These are phyloP conservation scores for Henckelia pumila DNA, from an alignment of 257 asterid genomes.

Conservation along the genomic window DNA sequence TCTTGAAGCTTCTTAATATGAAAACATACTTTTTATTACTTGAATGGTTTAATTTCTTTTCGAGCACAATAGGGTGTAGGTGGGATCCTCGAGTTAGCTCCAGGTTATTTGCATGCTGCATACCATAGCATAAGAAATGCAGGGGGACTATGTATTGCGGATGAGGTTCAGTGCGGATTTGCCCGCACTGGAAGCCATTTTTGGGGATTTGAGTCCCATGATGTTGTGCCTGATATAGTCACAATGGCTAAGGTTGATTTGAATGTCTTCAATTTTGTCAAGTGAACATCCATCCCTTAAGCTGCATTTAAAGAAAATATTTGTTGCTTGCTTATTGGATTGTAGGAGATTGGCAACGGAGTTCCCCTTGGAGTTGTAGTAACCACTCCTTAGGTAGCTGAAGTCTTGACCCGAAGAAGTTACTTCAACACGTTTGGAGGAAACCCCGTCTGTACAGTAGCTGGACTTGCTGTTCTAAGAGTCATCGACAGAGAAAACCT, in stretches of 20 bases:
- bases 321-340: neutral
- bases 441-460: conserved; percentile 69
- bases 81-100: conserved; percentile 72
- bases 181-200: conserved; percentile 71
- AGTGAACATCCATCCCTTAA: neutral
- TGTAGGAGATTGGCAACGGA: conserved; percentile 74
- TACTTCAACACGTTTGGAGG: conserved; percentile 87
- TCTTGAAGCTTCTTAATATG: neutral
- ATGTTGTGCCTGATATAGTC: conserved; percentile 74
- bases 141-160: conserved; percentile 75
- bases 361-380: conserved; percentile 76
- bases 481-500: conserved; percentile 66
- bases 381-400: conserved; percentile 60
- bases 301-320: neutral
- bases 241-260: conserved; percentile 73
- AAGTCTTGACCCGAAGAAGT: conserved; percentile 58
- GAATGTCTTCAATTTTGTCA: neutral
- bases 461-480: conserved; percentile 67
- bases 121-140: conserved; percentile 45
- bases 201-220: conserved; percentile 74
- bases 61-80: conserved; percentile 63
- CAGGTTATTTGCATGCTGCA: conserved; percentile 60
- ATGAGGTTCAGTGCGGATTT: conserved; percentile 73
- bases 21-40: neutral
- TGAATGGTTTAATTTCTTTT: neutral